Base-by-base conservation (phyloP, 805 yeast species). In the Kluyveromyces starmeri region DNA sequence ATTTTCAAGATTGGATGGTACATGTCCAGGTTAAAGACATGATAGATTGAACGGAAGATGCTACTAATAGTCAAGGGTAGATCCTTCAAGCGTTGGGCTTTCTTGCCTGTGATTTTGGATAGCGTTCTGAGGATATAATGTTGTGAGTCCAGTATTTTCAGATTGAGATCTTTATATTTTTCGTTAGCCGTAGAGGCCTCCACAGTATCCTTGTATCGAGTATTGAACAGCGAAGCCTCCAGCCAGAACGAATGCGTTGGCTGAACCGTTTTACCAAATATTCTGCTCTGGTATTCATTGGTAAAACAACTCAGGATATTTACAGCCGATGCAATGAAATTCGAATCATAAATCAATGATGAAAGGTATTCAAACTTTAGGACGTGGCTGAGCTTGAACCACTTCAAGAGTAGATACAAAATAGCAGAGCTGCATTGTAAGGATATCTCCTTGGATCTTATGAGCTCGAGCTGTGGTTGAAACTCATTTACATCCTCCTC, bases 311-410 rank as follows among this genome's bases (percentile, higher is more conserved):
- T 41, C 22, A 58, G 36, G 4, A 58, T 20, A 9, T 49, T 37
- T 1, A 52, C 41, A 22, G 54, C 45, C 3, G 48, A 46, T 14
- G 47, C 48, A n/a, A 63, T 48, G 38, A 47, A 80, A 38, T 77
- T 75, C 19, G 79, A 71, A 53, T 92, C 97, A 54, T 79, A 82
- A 17, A 92, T 55, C 27, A 88, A 52, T 0, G 83, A 70, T 5
- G 80, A 56, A 10, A 89, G 60, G 46, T 78, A 83, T 52, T 85
- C 94, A 53, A 70, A 78, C 53, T 89, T 88, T 42, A 88, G 54
- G 2, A 85, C 62, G 53, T 92, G 96, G 28, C 75, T 79, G 7
- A 69, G 54, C 50, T 82, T 83, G 53, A 83, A 79, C 96, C 96
- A 88, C 46, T 70, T 71, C 21, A 79, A 51, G 14, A 92, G 50